Conservation (phyloP, 768 basidiomycete species). For the Hortiboletus campestris region DNA sequence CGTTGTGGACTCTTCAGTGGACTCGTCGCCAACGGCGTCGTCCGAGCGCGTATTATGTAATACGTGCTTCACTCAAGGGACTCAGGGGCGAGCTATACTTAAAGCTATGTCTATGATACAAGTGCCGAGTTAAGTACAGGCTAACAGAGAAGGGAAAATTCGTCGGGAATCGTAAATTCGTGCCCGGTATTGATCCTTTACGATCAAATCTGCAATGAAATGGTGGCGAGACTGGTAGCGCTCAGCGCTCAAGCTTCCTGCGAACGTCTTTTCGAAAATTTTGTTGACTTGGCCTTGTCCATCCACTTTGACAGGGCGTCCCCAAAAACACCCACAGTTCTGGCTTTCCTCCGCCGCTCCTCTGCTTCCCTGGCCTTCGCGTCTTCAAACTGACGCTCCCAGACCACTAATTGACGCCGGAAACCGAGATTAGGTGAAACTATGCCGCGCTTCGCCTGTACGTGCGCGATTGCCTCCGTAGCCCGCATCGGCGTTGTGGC, state of each 20-base stretch:
- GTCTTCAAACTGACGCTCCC: conserved; percentile 32
- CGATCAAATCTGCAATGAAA: neutral
- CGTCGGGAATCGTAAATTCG: neutral
- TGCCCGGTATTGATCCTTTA: neutral
- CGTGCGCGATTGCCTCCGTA: conserved; percentile 52
- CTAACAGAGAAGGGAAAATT: neutral
- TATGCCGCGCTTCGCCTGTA: conserved; percentile 55
- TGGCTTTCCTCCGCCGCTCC: conserved; percentile 15
- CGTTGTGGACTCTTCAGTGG: neutral
- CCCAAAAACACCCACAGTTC: neutral
- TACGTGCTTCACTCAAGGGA: too few species aligned
- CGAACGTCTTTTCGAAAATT: neutral
- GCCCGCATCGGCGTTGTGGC: conserved; percentile 50
- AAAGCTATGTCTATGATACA: neutral
- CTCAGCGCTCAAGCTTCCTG: neutral
- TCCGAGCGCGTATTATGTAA: conserved; percentile 18
- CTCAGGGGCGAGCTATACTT: too few species aligned
- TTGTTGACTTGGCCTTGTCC: conserved; percentile 1
- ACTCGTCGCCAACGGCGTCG: neutral
- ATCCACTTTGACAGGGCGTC: conserved; percentile 20
- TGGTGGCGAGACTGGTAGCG: neutral
- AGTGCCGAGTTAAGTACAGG: neutral
- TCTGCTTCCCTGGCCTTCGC: conserved; percentile 18
- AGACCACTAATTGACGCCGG: conserved; percentile 49
- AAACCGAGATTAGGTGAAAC: conserved; percentile 70